Conservation (phyloP, 352 stramenopile genomes). For the Pythium folliculosum region DNA sequence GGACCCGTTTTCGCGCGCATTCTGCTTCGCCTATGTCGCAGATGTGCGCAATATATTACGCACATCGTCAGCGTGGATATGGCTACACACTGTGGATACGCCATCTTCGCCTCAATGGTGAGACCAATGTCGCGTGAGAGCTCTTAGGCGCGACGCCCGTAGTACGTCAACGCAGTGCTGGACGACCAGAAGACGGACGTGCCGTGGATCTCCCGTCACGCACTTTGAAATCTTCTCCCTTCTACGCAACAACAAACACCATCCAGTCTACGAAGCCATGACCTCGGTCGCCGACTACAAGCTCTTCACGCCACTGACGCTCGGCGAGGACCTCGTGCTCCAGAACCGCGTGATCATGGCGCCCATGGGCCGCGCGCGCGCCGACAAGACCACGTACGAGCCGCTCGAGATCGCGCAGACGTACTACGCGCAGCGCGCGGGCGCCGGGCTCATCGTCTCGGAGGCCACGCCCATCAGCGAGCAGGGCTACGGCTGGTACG, state of each 20-base stretch:
- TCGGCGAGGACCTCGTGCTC: slow-evolving; percentile 15
- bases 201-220: too few species aligned
- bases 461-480: neutral
- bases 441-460: slow-evolving; percentile 4
- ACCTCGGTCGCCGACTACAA: neutral
- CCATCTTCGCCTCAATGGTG: too few species aligned
- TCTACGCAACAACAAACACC: neutral
- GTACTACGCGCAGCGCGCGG: slow-evolving; percentile 12
- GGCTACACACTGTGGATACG: too few species aligned
- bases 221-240: too few species aligned
- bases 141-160: too few species aligned
- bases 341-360: slow-evolving; percentile 25
- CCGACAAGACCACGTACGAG: neutral
- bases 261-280: neutral
- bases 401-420: neutral
- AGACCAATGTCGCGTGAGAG: too few species aligned
- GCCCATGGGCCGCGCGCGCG: neutral
- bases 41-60: too few species aligned
- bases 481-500: neutral
- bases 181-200: too few species aligned
- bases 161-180: too few species aligned
- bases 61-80: too few species aligned
- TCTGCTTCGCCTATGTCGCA: too few species aligned
- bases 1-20: too few species aligned
- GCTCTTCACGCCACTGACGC: slow-evolving; percentile 15